phyloP scores from a whole-genome alignment of 768 basidiomycete genomes.

The Ephemerocybe angulata region DNA sequence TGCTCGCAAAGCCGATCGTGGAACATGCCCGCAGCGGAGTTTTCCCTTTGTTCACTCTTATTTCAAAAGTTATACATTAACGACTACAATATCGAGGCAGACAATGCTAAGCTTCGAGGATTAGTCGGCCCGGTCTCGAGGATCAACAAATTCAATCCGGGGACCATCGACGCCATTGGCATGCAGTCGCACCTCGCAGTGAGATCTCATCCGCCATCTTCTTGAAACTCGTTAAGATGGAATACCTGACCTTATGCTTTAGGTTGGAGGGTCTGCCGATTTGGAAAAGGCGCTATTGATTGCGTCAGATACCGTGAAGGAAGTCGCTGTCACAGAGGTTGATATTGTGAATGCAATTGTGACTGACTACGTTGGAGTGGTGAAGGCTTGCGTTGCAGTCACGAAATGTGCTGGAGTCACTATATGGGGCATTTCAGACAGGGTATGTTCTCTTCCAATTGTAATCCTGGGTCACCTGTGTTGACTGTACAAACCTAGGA shows the following conservation, averaged over 20 bases:
- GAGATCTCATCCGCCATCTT: neutral
- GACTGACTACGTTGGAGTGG: slow-evolving; percentile 41
- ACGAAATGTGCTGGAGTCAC: slow-evolving; percentile 43
- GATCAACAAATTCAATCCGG: slow-evolving; percentile 33
- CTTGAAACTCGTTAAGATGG: neutral
- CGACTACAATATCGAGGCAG: slow-evolving; percentile 46
- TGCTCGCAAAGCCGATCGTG: slow-evolving; percentile 46
- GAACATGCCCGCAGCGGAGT: slow-evolving; percentile 25
- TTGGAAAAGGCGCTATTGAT: slow-evolving; percentile 36
- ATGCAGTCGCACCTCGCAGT: slow-evolving; percentile 39
- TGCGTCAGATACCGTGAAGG: slow-evolving; percentile 37
- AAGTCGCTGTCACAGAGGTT: slow-evolving; percentile 46
- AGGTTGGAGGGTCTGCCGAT: slow-evolving; percentile 39
- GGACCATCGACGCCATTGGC: slow-evolving; percentile 47
- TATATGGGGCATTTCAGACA: slow-evolving; percentile 45
- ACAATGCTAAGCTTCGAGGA: slow-evolving; percentile 41
- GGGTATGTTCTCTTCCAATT: slow-evolving; percentile 20
- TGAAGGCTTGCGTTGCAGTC: slow-evolving; percentile 42
- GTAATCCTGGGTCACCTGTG: no score
- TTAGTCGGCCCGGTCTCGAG: slow-evolving; percentile 40
- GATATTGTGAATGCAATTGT: slow-evolving; percentile 35
- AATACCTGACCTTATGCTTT: neutral
- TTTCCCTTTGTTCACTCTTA: neutral
- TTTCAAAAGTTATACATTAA: slow-evolving; percentile 37
- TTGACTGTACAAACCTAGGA: neutral